phyloP scores from a whole-genome alignment of 1,139 yeast genomes.

The Suhomyces panamericanus region DNA sequence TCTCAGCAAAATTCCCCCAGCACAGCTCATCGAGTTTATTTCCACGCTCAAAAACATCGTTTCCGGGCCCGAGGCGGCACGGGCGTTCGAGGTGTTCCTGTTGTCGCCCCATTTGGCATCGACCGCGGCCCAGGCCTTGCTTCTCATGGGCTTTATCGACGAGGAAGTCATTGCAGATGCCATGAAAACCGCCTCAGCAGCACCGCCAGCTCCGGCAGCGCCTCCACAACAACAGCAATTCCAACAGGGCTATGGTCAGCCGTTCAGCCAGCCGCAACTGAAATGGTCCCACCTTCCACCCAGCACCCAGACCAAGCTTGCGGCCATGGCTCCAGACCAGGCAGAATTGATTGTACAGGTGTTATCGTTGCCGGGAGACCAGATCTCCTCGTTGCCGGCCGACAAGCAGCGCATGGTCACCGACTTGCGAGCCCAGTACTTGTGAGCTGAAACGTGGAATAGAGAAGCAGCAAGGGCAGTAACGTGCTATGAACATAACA shows the following conservation, averaged over 20 bases:
- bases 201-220: slow-evolving; percentile 22
- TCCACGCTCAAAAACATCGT: slow-evolving; percentile 59
- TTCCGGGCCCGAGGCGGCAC: slow-evolving; percentile 50
- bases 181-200: slow-evolving; percentile 34
- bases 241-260: slow-evolving; percentile 8
- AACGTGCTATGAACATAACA: too few relatives aligned
- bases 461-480: too few relatives aligned
- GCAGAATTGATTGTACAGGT: slow-evolving; percentile 69
- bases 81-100: slow-evolving; percentile 52
- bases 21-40: slow-evolving; percentile 64
- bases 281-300: slow-evolving; percentile 55
- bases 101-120: slow-evolving; percentile 61
- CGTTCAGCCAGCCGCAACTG: slow-evolving; percentile 8
- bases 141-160: slow-evolving; percentile 76
- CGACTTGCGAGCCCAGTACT: slow-evolving; percentile 57
- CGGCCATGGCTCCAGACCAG: slow-evolving; percentile 52
- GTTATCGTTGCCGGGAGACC: slow-evolving; percentile 55
- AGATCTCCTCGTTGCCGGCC: slow-evolving; percentile 54
- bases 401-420: slow-evolving; percentile 65
- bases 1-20: slow-evolving; percentile 64
- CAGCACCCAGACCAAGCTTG: slow-evolving; percentile 48
- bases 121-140: slow-evolving; percentile 68
- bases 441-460: slow-evolving; percentile 27
- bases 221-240: slow-evolving; percentile 9
- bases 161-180: slow-evolving; percentile 57